These are phyloP conservation scores for Ochromonas danica DNA, from an alignment of 108 stramenopile genomes.

Conservation along the genomic window DNA sequence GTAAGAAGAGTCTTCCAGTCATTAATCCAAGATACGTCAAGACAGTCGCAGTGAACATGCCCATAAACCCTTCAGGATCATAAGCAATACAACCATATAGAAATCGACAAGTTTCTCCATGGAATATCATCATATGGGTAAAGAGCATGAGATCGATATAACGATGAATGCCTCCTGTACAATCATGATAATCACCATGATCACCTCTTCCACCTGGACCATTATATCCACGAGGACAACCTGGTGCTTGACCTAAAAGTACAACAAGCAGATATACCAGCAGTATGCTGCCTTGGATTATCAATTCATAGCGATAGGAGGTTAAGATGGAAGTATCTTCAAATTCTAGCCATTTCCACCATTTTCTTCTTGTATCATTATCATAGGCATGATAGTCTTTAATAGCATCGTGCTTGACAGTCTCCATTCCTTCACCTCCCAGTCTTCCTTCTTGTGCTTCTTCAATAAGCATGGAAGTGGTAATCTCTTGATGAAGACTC, in stretches of 20 bases:
- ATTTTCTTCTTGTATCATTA: too few relatives aligned
- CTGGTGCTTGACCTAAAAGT: slow-evolving; percentile 15
- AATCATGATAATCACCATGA: neutral
- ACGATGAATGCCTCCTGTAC: slow-evolving; percentile 43
- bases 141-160: slow-evolving; percentile 36
- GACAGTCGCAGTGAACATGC: neutral
- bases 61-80: slow-evolving; percentile 46
- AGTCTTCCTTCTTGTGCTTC: neutral
- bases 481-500: too few relatives aligned
- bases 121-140: slow-evolving; percentile 23
- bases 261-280: slow-evolving; percentile 11
- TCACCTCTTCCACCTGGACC: slow-evolving; percentile 33
- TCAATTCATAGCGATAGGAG: slow-evolving; percentile 6
- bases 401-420: neutral
- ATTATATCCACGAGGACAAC: slow-evolving; percentile 39
- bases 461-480: neutral
- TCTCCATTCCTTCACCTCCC: neutral
- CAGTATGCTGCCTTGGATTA: neutral
- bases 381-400: neutral
- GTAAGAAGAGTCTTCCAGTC: slow-evolving; percentile 31
- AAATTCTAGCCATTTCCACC: neutral
- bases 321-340: neutral
- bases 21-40: slow-evolving; percentile 36
- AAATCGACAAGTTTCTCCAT: slow-evolving; percentile 30
- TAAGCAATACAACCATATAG: slow-evolving; percentile 37